Percentiles rank a stretch among this genome's conserved stretches.
Conservation (phyloP, 2,329 filamentous ascomycete species). For the Venturia aucupariae region DNA sequence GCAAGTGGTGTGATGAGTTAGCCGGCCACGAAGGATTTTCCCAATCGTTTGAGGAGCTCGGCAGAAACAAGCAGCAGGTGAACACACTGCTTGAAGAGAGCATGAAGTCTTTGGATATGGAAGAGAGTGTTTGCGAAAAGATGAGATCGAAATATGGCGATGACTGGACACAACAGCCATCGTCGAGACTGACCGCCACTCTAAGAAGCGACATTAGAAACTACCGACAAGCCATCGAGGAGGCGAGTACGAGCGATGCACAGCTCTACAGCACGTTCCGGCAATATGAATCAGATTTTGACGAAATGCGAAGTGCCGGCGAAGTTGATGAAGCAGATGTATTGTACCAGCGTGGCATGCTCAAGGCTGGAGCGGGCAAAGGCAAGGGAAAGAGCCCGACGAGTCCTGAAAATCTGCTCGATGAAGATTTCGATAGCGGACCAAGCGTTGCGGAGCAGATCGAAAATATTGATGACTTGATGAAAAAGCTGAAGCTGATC, state of each 20-base stretch:
- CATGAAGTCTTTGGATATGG: constrained; percentile 85
- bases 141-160: constrained; percentile 95
- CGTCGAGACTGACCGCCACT: constrained; percentile 78
- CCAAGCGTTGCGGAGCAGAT: constrained; percentile 86
- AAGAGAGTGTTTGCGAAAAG: constrained; percentile 97
- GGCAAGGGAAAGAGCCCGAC: constrained; percentile 49
- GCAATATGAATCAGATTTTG: constrained; percentile 80
- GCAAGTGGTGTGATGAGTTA: constrained; percentile 88
- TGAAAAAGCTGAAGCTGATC: constrained; percentile 84
- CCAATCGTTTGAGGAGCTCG: constrained; percentile 68
- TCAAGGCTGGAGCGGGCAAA: constrained; percentile 57
- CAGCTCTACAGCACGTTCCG: constrained; percentile 76
- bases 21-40: constrained; percentile 74
- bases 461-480: constrained; percentile 72
- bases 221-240: constrained; percentile 81
- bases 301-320: constrained; percentile 87
- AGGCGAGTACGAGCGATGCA: constrained; percentile 76
- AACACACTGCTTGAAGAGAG: constrained; percentile 65
- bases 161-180: constrained; percentile 97
- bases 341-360: constrained; percentile 78
- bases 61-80: constrained; percentile 68
- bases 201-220: constrained; percentile 77
- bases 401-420: constrained; percentile 68
- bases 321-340: constrained; percentile 80
- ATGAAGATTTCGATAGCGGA: constrained; percentile 79